Conservation (phyloP, 139 green algal species). For the Chlorella sorokiniana region DNA sequence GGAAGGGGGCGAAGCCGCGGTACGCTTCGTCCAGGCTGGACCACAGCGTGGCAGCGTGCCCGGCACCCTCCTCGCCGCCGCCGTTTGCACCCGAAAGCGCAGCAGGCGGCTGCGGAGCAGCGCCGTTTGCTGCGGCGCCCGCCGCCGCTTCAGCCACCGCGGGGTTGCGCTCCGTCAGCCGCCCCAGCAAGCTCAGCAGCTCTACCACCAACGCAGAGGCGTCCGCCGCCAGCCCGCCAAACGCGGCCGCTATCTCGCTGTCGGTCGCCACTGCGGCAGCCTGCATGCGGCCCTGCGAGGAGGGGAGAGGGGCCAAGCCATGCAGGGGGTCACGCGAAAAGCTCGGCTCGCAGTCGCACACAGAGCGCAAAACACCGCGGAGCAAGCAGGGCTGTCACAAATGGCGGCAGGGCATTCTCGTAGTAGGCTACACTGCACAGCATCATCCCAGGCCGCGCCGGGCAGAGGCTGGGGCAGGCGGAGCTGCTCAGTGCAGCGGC, state of each 20-base stretch:
- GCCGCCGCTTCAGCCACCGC: constrained; percentile 33
- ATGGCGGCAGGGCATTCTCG: background rate
- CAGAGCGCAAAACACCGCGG: too few species aligned
- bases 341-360: too few species aligned
- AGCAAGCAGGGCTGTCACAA: background rate
- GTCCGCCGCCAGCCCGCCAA: constrained; percentile 2
- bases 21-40: constrained; percentile 28
- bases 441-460: too few species aligned
- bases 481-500: too few species aligned
- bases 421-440: too few species aligned
- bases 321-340: background rate
- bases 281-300: constrained; percentile 34
- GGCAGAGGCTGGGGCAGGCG: too few species aligned
- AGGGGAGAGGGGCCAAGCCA: background rate
- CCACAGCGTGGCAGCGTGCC: constrained; percentile 45
- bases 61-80: background rate
- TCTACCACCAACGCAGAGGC: constrained; percentile 38
- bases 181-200: constrained; percentile 57
- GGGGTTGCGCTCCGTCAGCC: constrained; percentile 53
- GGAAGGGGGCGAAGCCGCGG: constrained; percentile 53
- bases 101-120: background rate
- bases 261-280: background rate
- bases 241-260: constrained; percentile 23
- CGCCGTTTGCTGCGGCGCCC: background rate
- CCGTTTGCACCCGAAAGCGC: background rate